Percentiles rank a stretch among this genome's conserved stretches.
These are phyloP conservation scores for Fusarium xyrophilum DNA, from an alignment of 2,329 filamentous ascomycete species.

Conservation along the genomic window DNA sequence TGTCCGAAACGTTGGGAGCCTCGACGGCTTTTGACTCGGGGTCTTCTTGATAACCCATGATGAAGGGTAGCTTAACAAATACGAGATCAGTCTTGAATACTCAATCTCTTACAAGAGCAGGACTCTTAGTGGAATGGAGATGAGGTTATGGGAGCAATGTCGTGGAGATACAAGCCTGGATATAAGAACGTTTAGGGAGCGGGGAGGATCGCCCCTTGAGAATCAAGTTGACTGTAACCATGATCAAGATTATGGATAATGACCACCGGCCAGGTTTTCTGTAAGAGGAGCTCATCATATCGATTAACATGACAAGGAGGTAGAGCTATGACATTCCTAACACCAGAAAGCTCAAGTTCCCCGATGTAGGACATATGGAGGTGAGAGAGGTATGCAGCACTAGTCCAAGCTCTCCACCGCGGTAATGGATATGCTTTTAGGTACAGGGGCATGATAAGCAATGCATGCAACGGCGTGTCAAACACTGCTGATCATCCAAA, in stretches of 20 bases:
- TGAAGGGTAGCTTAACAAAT: conserved; percentile 7
- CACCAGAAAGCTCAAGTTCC: conserved; percentile 6
- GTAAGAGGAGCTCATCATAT: conserved; percentile 25
- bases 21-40: conserved; percentile 38
- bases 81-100: not conserved
- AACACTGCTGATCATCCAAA: not conserved
- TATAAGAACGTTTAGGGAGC: conserved; percentile 6
- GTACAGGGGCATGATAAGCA: conserved; percentile 37
- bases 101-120: not conserved
- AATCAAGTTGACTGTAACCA: conserved; percentile 20
- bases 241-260: conserved; percentile 14
- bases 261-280: conserved; percentile 37
- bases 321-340: not conserved
- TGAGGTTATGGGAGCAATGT: conserved; percentile 20
- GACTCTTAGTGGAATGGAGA: conserved; percentile 3
- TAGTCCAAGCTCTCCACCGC: conserved; percentile 28
- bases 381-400: not conserved
- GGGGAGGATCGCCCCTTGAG: conserved; percentile 31
- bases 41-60: conserved; percentile 39
- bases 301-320: conserved; percentile 11
- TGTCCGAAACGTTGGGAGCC: conserved; percentile 38
- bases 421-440: conserved; percentile 21
- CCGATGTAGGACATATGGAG: conserved; percentile 12
- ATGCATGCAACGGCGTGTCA: conserved; percentile 2
- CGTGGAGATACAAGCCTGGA: conserved; percentile 33